phyloP scores from a whole-genome alignment of 176 grass and related monocot species.

The Rhynchospora breviuscula region DNA sequence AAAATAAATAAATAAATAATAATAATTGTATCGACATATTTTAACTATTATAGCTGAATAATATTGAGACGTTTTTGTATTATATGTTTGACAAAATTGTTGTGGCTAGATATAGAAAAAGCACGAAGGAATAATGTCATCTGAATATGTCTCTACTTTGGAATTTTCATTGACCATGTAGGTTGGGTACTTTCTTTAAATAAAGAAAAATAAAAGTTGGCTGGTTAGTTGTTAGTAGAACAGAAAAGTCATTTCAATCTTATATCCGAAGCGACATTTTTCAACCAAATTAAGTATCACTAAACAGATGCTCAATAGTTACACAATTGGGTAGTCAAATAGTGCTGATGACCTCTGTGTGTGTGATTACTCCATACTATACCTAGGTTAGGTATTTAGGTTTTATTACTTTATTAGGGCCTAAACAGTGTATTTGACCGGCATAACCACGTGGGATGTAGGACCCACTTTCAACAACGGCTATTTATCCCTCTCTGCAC shows the following conservation, averaged over 20 bases:
- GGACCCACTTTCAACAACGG: neutral
- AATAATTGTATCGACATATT: too few relatives aligned
- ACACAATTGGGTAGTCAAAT: neutral
- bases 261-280: conserved; percentile 4
- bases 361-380: neutral
- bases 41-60: too few relatives aligned
- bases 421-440: neutral
- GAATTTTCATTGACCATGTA: neutral
- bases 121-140: neutral
- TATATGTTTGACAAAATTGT: neutral
- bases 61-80: too few relatives aligned
- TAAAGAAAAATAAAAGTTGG: too few relatives aligned
- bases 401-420: neutral
- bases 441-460: neutral
- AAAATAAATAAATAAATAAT: too few relatives aligned
- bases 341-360: neutral
- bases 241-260: neutral
- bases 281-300: neutral
- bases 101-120: neutral
- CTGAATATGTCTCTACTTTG: neutral
- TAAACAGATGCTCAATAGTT: neutral
- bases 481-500: neutral
- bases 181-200: neutral
- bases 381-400: conserved; percentile 7
- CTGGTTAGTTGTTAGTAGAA: neutral